Conservation (phyloP, 2,329 filamentous ascomycete species). For the Pseudogymnoascus sp. region DNA sequence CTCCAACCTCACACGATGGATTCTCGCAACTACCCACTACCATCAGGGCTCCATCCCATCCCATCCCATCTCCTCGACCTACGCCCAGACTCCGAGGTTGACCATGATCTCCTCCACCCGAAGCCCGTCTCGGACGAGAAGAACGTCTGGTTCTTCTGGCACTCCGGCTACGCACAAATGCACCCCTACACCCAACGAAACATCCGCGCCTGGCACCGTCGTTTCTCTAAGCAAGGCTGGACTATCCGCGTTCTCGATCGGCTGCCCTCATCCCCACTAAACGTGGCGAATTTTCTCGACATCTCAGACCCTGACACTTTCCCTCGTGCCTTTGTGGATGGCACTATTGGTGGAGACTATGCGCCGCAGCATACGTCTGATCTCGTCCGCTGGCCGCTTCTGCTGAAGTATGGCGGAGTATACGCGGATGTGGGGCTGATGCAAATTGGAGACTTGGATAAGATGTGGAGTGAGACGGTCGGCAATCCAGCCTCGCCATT, state of each 20-base stretch:
- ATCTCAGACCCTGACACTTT: constrained; percentile 35
- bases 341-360: constrained; percentile 40
- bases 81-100: constrained; percentile 38
- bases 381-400: constrained; percentile 46
- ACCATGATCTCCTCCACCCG: constrained; percentile 34
- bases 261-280: constrained; percentile 34
- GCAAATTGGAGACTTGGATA: constrained; percentile 47
- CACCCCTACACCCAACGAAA: constrained; percentile 44
- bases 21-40: constrained; percentile 26
- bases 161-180: constrained; percentile 40
- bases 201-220: constrained; percentile 44
- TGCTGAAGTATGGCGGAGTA: constrained; percentile 48
- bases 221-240: constrained; percentile 44
- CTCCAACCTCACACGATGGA: constrained; percentile 16
- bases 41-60: constrained; percentile 34
- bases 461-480: constrained; percentile 42
- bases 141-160: constrained; percentile 53
- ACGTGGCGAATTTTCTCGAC: constrained; percentile 42
- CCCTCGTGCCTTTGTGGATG: constrained; percentile 42
- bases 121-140: constrained; percentile 35
- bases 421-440: constrained; percentile 50
- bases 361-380: constrained; percentile 47
- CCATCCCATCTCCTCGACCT: constrained; percentile 35
- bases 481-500: constrained; percentile 36
- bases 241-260: constrained; percentile 42